Evolutionary conservation across 495 filamentous ascomycete genomes (phyloP).

Genomic region (Penicillium crystallinum): DNA sequence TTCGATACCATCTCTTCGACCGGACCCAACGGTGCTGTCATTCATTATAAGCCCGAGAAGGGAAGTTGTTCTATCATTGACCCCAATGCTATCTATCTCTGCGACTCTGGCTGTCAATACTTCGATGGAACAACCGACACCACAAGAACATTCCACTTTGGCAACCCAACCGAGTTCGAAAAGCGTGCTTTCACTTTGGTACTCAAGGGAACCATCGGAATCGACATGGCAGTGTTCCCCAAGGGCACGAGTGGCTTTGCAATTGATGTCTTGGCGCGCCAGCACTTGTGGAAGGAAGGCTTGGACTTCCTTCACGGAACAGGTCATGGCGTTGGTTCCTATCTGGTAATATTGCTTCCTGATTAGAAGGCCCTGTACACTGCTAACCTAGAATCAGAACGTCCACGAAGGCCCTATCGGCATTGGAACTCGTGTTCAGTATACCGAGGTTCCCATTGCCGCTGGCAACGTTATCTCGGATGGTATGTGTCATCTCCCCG

Average conservation of each 20-base stretch:
- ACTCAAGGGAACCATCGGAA: conserved; percentile 89
- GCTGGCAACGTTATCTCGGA: conserved; percentile 93
- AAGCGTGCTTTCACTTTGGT: conserved; percentile 92
- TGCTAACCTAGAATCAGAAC: conserved; percentile 50
- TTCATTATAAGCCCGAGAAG: conserved; percentile 92
- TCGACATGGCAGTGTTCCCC: conserved; percentile 85
- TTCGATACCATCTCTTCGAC: conserved; percentile 97
- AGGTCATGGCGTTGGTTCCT: conserved; percentile 94
- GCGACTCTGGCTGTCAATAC: conserved; percentile 95
- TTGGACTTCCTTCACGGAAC: conserved; percentile 96
- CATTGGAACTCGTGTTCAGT: conserved; percentile 86
- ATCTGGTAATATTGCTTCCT: conserved; percentile 43
- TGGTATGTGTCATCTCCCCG: conserved; percentile 31
- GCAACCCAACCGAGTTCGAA: conserved; percentile 77
- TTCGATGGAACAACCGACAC: conserved; percentile 95
- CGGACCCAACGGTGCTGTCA: conserved; percentile 90
- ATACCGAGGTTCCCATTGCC: conserved; percentile 82
- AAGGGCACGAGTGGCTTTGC: conserved; percentile 94
- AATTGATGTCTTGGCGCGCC: conserved; percentile 81
- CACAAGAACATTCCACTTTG: conserved; percentile 90
- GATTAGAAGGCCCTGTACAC: background rate
- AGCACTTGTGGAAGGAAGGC: conserved; percentile 87
- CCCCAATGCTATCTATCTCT: conserved; percentile 84
- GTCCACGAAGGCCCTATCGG: conserved; percentile 98
- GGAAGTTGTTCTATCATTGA: conserved; percentile 82